Base-by-base conservation (phyloP, 257 asterid species). In the Solanum paucissectum region DNA sequence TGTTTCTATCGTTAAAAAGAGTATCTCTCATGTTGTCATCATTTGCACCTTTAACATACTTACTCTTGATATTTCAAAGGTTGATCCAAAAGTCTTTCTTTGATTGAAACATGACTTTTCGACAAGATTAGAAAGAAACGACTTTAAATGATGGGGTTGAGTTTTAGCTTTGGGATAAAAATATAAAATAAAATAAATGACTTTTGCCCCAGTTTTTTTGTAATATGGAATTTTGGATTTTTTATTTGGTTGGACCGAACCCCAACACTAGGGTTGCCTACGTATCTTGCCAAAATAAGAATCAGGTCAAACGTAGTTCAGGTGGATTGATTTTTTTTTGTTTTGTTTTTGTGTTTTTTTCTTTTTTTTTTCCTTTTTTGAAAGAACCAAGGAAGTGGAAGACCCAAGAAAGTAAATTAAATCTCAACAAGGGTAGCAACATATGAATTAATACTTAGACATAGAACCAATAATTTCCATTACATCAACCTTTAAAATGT, bases 161-260 rank as follows among this genome's bases (percentile, higher is more conserved):
- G 7, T 0, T n/a, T 9, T 5, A n/a, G 1, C 71, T n/a, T n/a
- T 10, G 4, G 33, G 4, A n/a, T n/a, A 4, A 1, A n/a, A 12
- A 10, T 5, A 10, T 5, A 16, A 49, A 49, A 49, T 49, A 62
- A 23, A 4, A 10, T 52, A 62, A 52, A 10, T 2, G 1, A 62
- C 14, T 23, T 23, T 23, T 62, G 0, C 69, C 32, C 32, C 12
- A 23, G 6, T 29, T 60, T 23, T 60, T 23, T 10, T 10, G 13
- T 2, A 62, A 10, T 10, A 23, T 9, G 14, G 7, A 0, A n/a
- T 23, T 23, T 62, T 4, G 13, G 10, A 60, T 21, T 58, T 58
- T 58, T 58, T 20, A 23, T 60, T 23, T 62, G 32, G 14, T 23
- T 62, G 3, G 32, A 62, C 69, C 3, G 4, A 62, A 62, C 32